phyloP scores from a whole-genome alignment of 208 protist genomes.

The Trichomonas vaginalis region DNA sequence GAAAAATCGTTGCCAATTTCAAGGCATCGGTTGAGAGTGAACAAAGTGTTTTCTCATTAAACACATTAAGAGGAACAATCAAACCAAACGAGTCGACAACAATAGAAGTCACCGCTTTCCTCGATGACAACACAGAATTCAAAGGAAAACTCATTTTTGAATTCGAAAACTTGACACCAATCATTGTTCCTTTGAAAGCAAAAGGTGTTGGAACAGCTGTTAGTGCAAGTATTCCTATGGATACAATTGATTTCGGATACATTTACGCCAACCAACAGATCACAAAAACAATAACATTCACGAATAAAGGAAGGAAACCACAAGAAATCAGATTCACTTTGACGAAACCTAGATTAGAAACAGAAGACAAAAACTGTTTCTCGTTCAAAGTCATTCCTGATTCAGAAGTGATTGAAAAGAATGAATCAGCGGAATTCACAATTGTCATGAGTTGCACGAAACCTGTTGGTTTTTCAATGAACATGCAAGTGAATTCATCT shows the following conservation, averaged over 20 bases:
- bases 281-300: not conserved
- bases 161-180: not conserved
- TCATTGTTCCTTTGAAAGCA: not conserved
- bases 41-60: not conserved
- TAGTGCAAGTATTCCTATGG: not conserved
- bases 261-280: not conserved
- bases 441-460: not conserved
- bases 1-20: not conserved
- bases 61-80: not conserved
- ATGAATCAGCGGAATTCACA: not conserved
- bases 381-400: not conserved
- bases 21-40: not conserved
- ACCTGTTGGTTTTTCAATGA: not conserved
- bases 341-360: not conserved
- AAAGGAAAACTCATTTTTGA: not conserved
- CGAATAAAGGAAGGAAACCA: not conserved
- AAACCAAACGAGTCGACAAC: not conserved
- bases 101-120: not conserved
- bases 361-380: not conserved
- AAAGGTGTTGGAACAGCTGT: not conserved
- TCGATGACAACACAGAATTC: not conserved
- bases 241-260: not conserved
- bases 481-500: not conserved
- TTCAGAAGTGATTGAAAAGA: not conserved
- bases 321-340: not conserved